Evolutionary conservation across 345 rosid genomes (phyloP), one percentile per base, ranked within the genome.

Genomic region (Sonneratia caseolaris): DNA sequence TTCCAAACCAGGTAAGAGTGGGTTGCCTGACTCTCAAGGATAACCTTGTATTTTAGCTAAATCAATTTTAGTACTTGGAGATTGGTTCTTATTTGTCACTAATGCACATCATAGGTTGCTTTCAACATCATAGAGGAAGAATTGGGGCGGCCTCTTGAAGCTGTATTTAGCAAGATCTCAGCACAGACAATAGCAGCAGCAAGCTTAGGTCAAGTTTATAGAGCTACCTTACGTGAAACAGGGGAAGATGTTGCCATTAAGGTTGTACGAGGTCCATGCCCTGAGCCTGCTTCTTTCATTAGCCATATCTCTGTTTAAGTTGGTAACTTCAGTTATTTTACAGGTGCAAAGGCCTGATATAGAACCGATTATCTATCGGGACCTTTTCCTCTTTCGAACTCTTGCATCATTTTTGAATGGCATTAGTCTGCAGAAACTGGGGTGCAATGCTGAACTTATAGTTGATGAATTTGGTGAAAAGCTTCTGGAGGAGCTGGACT

Each of bases 391-490:
- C 49, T 94, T 94, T 78, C 88, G 98, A 73, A 94, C 87, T 51
- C 97, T 94, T 68, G 96, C 95, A 72, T 94, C 97, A 27, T 94
- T 94, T 81, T 84, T 91, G 74, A 94, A 94, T 77, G 97, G 91
- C 68, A 82, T 94, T 70, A 91, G 98, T 71, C 71, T 91, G 73
- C 90, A 90, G 84, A 94, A 91, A 76, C 74, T 94, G 79, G 98
- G 98, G 66, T 94, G 97, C 87, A 94, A 94, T 74, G 89, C 97
- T 51, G 98, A 91, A 84, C 86, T 94, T 71, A 87, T 94, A 74
- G 98, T 94, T 71, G 97, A 94, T 83, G 98, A 90, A 82, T 94
- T 91, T 82, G 98, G 97, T 73, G 97, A 94, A 75, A 94, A 94
- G 76, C 95, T 94, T 74, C 80, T 94, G 89, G 98, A 94, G 86